phyloP scores from a whole-genome alignment of 2,329 filamentous ascomycete genomes.

The Leptoxyphium fumago region DNA sequence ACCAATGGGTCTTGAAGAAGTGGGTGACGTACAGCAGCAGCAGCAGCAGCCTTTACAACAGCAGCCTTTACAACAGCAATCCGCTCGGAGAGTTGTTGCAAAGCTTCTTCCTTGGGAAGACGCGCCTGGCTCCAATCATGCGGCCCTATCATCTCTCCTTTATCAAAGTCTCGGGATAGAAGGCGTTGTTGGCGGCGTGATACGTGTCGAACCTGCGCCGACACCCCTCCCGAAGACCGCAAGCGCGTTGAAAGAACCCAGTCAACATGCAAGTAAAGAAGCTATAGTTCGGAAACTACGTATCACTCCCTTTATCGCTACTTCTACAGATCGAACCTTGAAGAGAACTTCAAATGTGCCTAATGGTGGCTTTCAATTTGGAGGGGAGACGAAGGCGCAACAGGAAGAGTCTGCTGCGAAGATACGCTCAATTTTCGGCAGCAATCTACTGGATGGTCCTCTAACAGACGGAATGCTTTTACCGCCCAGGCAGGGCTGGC shows the following conservation, averaged over 20 bases:
- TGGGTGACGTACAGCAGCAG: constrained; percentile 57
- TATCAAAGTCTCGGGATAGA: constrained; percentile 58
- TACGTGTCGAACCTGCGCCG: constrained; percentile 74
- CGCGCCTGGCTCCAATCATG: constrained; percentile 66
- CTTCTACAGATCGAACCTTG: constrained; percentile 36
- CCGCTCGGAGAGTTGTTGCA: constrained; percentile 58
- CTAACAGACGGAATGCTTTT: constrained; percentile 80
- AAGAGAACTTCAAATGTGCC: neutral
- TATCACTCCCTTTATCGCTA: constrained; percentile 61
- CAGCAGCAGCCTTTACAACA: constrained; percentile 41
- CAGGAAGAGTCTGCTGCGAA: constrained; percentile 61
- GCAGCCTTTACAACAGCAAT: constrained; percentile 41
- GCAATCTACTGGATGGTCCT: constrained; percentile 63
- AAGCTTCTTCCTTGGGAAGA: constrained; percentile 68
- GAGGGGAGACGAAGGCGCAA: constrained; percentile 71
- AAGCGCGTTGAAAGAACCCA: constrained; percentile 25
- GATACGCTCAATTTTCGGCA: constrained; percentile 56
- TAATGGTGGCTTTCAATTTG: constrained; percentile 59
- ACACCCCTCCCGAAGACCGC: constrained; percentile 52
- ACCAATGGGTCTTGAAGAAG: constrained; percentile 59
- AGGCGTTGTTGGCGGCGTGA: constrained; percentile 68
- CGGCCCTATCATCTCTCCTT: constrained; percentile 62
- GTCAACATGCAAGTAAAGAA: constrained; percentile 25
- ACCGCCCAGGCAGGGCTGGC: constrained; percentile 51
- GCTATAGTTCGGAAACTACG: constrained; percentile 51